These are phyloP conservation scores for Adansonia rubrostipa DNA, from an alignment of 441 rosid species.

Conservation along the genomic window DNA sequence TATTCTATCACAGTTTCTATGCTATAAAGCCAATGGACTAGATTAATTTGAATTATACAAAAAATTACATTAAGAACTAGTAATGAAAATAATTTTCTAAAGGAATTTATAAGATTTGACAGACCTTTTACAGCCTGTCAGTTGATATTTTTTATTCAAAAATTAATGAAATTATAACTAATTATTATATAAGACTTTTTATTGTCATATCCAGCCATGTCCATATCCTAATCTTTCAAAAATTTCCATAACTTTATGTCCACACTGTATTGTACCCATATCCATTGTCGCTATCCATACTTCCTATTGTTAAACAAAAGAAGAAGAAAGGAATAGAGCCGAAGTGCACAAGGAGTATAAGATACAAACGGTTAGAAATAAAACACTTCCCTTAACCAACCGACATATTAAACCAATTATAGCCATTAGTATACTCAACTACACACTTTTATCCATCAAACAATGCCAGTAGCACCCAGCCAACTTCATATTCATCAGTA, in stretches of 20 bases:
- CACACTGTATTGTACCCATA: neutral
- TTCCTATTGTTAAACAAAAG: neutral
- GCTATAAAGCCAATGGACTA: neutral
- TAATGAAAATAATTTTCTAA: neutral
- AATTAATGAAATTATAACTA: neutral
- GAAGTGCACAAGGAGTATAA: neutral
- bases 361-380: neutral
- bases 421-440: neutral
- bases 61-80: neutral
- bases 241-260: neutral
- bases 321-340: neutral
- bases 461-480: neutral
- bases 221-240: conserved; percentile 2
- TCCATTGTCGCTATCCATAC: neutral
- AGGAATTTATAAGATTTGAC: neutral
- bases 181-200: neutral
- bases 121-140: neutral
- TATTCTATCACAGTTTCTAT: neutral
- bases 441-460: neutral
- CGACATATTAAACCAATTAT: conserved; percentile 6
- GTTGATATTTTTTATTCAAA: neutral
- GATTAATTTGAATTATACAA: neutral
- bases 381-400: neutral
- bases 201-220: neutral
- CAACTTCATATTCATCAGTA: neutral